These are phyloP conservation scores for Cadophora gregata DNA, from an alignment of 2,329 filamentous ascomycete species.

Conservation along the genomic window DNA sequence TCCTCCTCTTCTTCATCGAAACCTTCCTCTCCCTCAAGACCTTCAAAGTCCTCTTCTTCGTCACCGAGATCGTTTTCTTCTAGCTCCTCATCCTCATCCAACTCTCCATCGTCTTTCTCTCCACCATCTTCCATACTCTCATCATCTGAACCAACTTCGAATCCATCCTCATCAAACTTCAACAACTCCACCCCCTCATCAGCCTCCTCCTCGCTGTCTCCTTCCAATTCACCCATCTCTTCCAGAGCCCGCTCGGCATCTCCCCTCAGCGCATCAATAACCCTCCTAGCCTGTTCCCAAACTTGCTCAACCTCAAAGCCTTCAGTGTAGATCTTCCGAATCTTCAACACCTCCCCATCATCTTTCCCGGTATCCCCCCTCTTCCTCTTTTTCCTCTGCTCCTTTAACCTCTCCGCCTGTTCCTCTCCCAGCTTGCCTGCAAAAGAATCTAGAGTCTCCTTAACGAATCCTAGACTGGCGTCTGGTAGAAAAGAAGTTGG, in stretches of 20 bases:
- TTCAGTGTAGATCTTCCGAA: conserved; percentile 83
- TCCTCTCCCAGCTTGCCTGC: conserved; percentile 75
- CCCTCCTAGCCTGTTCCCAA: conserved; percentile 90
- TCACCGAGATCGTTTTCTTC: conserved; percentile 25
- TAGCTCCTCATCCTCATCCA: conserved; percentile 44
- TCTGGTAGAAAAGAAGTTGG: conserved; percentile 70
- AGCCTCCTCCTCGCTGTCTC: conserved; percentile 40
- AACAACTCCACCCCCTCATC: conserved; percentile 45
- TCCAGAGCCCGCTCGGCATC: conserved; percentile 58
- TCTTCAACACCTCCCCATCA: conserved; percentile 64
- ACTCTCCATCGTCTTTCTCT: conserved; percentile 35
- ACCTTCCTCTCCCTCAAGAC: conserved; percentile 46
- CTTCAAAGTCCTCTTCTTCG: conserved; percentile 46
- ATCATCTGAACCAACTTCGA: conserved; percentile 45
- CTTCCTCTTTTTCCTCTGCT: conserved; percentile 78
- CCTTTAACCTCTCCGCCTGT: conserved; percentile 71
- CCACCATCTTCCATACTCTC: conserved; percentile 43
- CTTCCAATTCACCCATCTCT: conserved; percentile 41
- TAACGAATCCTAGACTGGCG: conserved; percentile 76
- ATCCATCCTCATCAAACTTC: conserved; percentile 49
- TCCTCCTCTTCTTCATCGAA: conserved; percentile 51
- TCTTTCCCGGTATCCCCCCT: conserved; percentile 57
- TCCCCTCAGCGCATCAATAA: conserved; percentile 69
- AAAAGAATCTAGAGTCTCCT: conserved; percentile 79
- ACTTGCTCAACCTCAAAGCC: conserved; percentile 89